Evolutionary conservation across 2,329 filamentous ascomycete species (phyloP).

Genomic region (Fusarium tuaranense): DNA sequence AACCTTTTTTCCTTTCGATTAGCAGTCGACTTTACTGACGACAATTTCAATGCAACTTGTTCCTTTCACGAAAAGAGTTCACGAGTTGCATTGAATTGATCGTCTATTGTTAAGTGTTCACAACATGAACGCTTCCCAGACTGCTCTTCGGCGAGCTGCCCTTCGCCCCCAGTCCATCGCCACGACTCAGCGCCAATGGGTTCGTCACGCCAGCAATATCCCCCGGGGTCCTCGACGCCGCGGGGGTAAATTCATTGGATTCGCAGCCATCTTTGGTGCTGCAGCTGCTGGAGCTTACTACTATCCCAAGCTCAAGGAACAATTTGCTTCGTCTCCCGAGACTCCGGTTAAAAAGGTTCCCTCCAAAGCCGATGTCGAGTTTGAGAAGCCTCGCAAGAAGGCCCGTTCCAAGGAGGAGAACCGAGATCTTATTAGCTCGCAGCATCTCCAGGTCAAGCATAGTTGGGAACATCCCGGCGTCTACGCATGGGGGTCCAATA

Average conservation of each 20-base stretch:
- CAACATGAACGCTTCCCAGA: slow-evolving; percentile 49
- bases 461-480: slow-evolving; percentile 88
- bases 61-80: slow-evolving; percentile 2
- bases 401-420: slow-evolving; percentile 76
- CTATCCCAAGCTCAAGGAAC: slow-evolving; percentile 51
- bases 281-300: slow-evolving; percentile 54
- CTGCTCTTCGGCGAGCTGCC: slow-evolving; percentile 45
- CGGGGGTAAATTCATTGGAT: slow-evolving; percentile 47
- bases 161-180: slow-evolving; percentile 39
- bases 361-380: slow-evolving; percentile 67
- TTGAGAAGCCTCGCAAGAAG: slow-evolving; percentile 73
- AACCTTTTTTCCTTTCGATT: slow-evolving; percentile 23
- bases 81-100: slow-evolving; percentile 10
- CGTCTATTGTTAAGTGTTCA: neutral
- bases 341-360: slow-evolving; percentile 24
- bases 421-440: slow-evolving; percentile 81
- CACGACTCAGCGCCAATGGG: slow-evolving; percentile 46
- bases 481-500: slow-evolving; percentile 93
- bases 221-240: slow-evolving; percentile 34
- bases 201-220: slow-evolving; percentile 44
- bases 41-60: slow-evolving; percentile 11
- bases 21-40: slow-evolving; percentile 20
- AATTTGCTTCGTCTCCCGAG: slow-evolving; percentile 36
- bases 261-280: slow-evolving; percentile 52
- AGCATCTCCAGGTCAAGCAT: slow-evolving; percentile 87